Evolutionary conservation across 208 protist species (phyloP), one percentile per base, ranked within the genome.

Genomic region (Trypanosoma brucei): DNA sequence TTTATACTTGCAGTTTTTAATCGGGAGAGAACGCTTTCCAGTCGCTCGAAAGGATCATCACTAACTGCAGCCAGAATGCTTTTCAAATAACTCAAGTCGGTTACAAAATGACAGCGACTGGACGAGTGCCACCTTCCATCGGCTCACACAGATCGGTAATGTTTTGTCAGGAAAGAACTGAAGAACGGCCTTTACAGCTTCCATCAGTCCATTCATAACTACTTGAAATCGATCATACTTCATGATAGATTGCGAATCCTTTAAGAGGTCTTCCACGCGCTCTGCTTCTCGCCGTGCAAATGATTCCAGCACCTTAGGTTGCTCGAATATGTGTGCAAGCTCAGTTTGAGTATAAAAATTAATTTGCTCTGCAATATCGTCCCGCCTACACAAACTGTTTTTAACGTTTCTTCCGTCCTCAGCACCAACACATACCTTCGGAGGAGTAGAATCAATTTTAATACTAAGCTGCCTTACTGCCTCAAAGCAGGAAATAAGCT

Each of bases 61-160:
- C 82, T 91, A 31, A 93, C 87, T 3, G 84, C 87, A 9, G 77
- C 74, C 13, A 93, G 65, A 30, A 93, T 75, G 59, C 86, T 89
- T 44, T 68, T 72, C 35, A 93, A 36, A 66, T 93, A 91, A 31
- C 81, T 77, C 11, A 93, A 54, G 51, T 93, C 87, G 2, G 73
- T 75, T 3, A 63, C 62, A 60, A 48, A 60, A 42, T 4, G 59
- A 36, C 3, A 89, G 51, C 30, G 72, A 34, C 13, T 58, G 49
- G 31, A 73, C 45, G 13, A 88, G 59, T 9, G 71, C 38, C 30
- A 62, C 52, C 3, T 68, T 69, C 82, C 82, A 88, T 6, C 58
- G 56, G 3, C 39, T 44, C 14, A 75, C 65, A 55, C 83, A 89
- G 42, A 70, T 61, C 4, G 65, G 64, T 6, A 76, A 72, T 35